Evolutionary conservation across 805 yeast species (phyloP).

Genomic region (Pichia thaimueangensis): DNA sequence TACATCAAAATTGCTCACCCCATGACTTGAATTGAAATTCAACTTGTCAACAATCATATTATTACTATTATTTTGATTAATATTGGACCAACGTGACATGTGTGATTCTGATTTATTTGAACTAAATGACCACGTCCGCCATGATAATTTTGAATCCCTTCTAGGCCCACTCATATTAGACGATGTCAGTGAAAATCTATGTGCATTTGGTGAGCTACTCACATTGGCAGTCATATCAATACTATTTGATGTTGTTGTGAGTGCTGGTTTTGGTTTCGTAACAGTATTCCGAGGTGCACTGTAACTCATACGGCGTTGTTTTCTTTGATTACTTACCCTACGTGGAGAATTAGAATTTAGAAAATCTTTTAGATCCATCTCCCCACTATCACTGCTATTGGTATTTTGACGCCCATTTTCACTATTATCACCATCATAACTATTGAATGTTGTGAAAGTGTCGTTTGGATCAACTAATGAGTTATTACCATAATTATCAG

Average conservation of each 20-base stretch:
- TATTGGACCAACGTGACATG: too few species aligned
- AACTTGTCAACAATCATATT: too few species aligned
- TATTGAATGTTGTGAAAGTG: background rate
- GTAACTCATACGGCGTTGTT: too few species aligned
- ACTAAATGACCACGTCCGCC: conserved; percentile 17
- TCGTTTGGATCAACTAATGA: too few species aligned
- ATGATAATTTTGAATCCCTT: conserved; percentile 22
- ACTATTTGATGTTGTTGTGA: background rate
- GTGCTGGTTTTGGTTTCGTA: background rate
- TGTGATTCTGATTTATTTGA: too few species aligned
- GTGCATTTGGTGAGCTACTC: conserved; percentile 3
- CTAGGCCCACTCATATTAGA: conserved; percentile 9
- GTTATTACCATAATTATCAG: background rate
- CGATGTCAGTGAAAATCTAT: background rate
- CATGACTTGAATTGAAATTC: conserved; percentile 2
- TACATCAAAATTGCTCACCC: too few species aligned
- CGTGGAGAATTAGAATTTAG: conserved; percentile 1
- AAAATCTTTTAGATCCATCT: conserved; percentile 9
- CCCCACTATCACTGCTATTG: background rate
- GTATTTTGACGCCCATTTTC: background rate
- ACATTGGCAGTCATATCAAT: background rate
- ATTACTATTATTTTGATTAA: too few species aligned
- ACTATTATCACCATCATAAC: background rate
- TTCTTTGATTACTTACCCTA: too few species aligned
- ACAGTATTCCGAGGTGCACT: too few species aligned